Percentiles rank a stretch among this genome's conserved stretches.
These are phyloP conservation scores for Trichophyton mentagrophytes DNA, from an alignment of 2,329 filamentous ascomycete species.

Conservation along the genomic window DNA sequence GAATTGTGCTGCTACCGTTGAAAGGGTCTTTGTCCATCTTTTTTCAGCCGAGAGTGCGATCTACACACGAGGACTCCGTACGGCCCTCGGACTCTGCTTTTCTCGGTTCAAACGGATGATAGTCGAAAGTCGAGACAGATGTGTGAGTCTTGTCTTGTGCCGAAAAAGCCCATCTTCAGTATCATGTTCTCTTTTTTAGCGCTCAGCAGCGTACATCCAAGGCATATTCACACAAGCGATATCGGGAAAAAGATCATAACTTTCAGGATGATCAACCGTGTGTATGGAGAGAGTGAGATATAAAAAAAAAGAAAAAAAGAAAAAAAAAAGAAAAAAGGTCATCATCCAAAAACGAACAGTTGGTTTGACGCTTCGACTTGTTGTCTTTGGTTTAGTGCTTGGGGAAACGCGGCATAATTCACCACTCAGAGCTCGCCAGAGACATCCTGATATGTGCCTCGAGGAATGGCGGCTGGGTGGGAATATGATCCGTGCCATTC, in stretches of 20 bases:
- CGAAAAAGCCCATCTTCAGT: not conserved
- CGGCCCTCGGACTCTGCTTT: not conserved
- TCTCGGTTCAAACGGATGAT: not conserved
- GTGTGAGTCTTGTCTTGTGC: not conserved
- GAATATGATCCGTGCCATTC: constrained; percentile 1
- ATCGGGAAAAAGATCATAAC: not conserved
- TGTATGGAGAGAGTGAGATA: not conserved
- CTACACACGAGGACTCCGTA: not conserved
- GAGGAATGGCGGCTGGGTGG: not conserved
- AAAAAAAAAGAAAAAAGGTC: too few relatives aligned
- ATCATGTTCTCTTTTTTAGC: not conserved
- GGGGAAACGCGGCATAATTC: not conserved
- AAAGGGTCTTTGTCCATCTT: not conserved
- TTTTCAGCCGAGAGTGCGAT: not conserved
- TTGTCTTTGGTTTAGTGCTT: not conserved
- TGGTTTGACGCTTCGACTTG: constrained; percentile 1
- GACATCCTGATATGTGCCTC: not conserved
- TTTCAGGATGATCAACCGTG: not conserved
- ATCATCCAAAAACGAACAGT: not conserved
- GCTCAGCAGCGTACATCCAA: not conserved
- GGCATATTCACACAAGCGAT: not conserved
- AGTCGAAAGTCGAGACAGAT: not conserved
- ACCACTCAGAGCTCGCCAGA: not conserved
- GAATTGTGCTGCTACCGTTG: not conserved
- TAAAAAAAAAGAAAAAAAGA: not conserved